These are phyloP conservation scores for Fusarium armeniacum DNA, from an alignment of 2,329 filamentous ascomycete genomes.

Conservation along the genomic window DNA sequence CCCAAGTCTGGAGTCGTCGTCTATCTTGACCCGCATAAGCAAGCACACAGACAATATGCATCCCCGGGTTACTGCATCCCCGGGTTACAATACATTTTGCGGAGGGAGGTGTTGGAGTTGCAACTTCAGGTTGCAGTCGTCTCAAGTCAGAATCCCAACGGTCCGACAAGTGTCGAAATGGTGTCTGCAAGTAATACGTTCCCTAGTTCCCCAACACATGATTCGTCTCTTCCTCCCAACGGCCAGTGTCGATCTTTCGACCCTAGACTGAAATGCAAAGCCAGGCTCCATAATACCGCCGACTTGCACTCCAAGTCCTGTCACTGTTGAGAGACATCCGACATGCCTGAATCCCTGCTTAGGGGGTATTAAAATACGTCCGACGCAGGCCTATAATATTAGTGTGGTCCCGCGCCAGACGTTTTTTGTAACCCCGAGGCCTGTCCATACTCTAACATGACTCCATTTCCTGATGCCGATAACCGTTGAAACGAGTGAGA, in stretches of 20 bases:
- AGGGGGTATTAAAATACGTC: too few species aligned
- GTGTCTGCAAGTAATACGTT: constrained; percentile 1
- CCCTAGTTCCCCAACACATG: neutral
- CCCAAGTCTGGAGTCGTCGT: neutral
- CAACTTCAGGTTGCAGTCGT: constrained; percentile 7
- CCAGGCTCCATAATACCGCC: constrained; percentile 30
- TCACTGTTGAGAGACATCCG: neutral
- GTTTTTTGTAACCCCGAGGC: too few species aligned
- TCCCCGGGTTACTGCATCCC: neutral
- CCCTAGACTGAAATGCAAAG: constrained; percentile 3
- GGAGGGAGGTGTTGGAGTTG: constrained; percentile 15
- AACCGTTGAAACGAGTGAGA: constrained; percentile 20
- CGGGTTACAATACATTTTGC: neutral
- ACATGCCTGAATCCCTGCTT: constrained; percentile 4
- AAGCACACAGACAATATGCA: neutral
- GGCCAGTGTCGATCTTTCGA: constrained; percentile 1
- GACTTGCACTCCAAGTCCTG: neutral
- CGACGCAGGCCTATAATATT: too few species aligned
- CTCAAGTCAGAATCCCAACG: constrained; percentile 8
- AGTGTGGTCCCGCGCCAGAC: too few species aligned
- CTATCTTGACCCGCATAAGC: constrained; percentile 7
- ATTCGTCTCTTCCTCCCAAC: constrained; percentile 16
- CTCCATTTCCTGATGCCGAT: constrained; percentile 22
- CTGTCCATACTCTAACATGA: neutral
- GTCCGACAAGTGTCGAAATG: constrained; percentile 13